Conservation (phyloP, 2,329 filamentous ascomycete species). For the Xylaria sp. region DNA sequence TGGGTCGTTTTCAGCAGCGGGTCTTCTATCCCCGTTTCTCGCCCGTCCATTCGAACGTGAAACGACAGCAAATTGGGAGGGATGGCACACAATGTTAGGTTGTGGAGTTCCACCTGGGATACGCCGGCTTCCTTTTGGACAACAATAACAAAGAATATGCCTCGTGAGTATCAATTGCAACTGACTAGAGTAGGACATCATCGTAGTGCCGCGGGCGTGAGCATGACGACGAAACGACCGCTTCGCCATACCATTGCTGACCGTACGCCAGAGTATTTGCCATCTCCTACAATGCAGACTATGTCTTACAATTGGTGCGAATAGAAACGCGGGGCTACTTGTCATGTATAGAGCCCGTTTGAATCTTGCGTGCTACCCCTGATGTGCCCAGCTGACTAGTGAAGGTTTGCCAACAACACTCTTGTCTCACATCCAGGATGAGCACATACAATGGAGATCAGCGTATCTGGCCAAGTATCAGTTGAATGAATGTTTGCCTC, state of each 20-base stretch:
- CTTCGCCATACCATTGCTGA: slow-evolving; percentile 1
- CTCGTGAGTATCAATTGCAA: slow-evolving; percentile 2
- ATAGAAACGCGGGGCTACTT: slow-evolving; percentile 43
- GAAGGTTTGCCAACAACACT: slow-evolving; percentile 37
- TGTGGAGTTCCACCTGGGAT: background rate
- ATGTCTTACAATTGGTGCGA: slow-evolving; percentile 37
- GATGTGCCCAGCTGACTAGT: slow-evolving; percentile 35
- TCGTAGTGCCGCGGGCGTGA: slow-evolving; percentile 3
- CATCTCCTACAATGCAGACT: slow-evolving; percentile 37
- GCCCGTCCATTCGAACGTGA: slow-evolving; percentile 13
- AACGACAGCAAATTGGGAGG: slow-evolving; percentile 12
- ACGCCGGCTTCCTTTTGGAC: background rate
- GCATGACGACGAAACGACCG: slow-evolving; percentile 1
- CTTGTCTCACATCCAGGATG: slow-evolving; percentile 41
- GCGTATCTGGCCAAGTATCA: slow-evolving; percentile 31
- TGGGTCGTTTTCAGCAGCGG: slow-evolving; percentile 8
- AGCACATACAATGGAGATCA: slow-evolving; percentile 38
- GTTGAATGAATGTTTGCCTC: slow-evolving; percentile 43
- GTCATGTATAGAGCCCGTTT: slow-evolving; percentile 42
- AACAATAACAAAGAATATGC: slow-evolving; percentile 2
- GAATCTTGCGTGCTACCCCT: slow-evolving; percentile 34
- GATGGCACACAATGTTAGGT: background rate
- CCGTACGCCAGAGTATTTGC: slow-evolving; percentile 35
- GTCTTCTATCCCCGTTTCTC: background rate
- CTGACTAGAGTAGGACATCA: background rate